These are phyloP conservation scores for Agaricus sinodeliciosus DNA, from an alignment of 768 basidiomycete genomes.

Conservation along the genomic window DNA sequence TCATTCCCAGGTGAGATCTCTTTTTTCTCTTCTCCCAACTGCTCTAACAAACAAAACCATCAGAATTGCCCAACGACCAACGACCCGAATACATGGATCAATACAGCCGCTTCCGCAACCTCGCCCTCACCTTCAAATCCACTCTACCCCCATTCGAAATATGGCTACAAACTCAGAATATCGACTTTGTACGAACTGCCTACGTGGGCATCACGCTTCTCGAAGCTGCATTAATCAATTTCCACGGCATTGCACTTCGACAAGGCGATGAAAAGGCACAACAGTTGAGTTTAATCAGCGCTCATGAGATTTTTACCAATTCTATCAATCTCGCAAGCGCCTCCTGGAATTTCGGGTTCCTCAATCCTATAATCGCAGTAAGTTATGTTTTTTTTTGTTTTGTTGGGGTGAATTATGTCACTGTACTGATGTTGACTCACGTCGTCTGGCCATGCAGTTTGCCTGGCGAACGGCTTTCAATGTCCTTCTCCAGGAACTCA, in stretches of 20 bases:
- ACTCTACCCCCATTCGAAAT: conserved; percentile 4
- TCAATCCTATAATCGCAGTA: conserved; percentile 8
- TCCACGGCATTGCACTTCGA: neutral
- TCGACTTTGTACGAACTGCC: conserved; percentile 5
- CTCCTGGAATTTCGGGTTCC: conserved; percentile 5
- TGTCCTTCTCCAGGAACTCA: conserved; percentile 3
- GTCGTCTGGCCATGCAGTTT: conserved; percentile 5
- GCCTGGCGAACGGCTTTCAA: conserved; percentile 10
- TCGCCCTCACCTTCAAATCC: conserved; percentile 3
- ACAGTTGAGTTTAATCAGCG: conserved; percentile 1
- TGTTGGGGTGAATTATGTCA: neutral
- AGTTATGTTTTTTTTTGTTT: neutral
- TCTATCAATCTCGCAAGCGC: neutral
- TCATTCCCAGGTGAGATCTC: neutral
- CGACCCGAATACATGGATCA: neutral
- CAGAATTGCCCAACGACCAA: conserved; percentile 3
- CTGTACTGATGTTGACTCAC: neutral
- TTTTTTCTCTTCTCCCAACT: neutral
- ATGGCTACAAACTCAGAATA: conserved; percentile 2
- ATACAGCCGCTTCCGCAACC: neutral
- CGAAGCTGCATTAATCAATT: conserved; percentile 1
- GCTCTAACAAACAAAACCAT: neutral
- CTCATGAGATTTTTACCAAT: conserved; percentile 6
- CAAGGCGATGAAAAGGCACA: conserved; percentile 3
- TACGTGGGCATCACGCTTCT: conserved; percentile 3